phyloP scores from a whole-genome alignment of 768 basidiomycete genomes.

The Auricularia auricula-judae region DNA sequence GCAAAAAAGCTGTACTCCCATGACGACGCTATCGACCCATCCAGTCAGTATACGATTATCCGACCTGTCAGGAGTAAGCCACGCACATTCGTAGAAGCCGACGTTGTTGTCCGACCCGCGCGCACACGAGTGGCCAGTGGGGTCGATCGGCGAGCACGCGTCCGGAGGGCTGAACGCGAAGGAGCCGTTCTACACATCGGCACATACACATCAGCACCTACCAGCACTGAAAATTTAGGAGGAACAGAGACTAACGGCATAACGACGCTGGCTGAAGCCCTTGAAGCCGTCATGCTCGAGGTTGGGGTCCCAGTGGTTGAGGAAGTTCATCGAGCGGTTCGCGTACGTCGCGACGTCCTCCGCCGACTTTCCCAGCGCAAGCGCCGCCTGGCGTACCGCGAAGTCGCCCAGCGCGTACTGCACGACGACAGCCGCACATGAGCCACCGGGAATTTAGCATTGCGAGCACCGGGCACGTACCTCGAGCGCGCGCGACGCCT shows the following conservation, averaged over 20 bases:
- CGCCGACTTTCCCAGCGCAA: constrained; percentile 27
- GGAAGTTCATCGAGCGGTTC: constrained; percentile 41
- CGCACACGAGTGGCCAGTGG: constrained; percentile 35
- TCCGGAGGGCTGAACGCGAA: constrained; percentile 40
- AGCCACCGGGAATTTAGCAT: no score
- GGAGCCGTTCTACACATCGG: constrained; percentile 30
- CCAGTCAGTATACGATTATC: no score
- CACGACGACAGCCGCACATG: no score
- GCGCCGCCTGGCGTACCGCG: constrained; percentile 39
- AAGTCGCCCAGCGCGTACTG: constrained; percentile 42
- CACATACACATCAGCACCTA: not conserved
- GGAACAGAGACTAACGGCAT: constrained; percentile 20
- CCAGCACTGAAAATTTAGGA: not conserved
- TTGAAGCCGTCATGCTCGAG: constrained; percentile 35
- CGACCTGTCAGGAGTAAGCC: no score
- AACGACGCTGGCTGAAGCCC: constrained; percentile 36
- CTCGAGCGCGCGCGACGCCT: constrained; percentile 39
- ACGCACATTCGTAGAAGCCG: constrained; percentile 38
- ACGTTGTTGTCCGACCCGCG: constrained; percentile 38
- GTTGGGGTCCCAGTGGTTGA: constrained; percentile 38
- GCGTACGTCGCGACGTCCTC: constrained; percentile 32
- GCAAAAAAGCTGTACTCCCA: constrained; percentile 46
- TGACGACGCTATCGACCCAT: constrained; percentile 31
- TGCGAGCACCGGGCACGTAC: constrained; percentile 13
- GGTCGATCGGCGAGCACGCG: constrained; percentile 40